A percentile compares a stretch with the other conserved stretches of the same genome.
These are phyloP conservation scores for Xylaria sp. DNA, from an alignment of 2,329 filamentous ascomycete genomes.

Conservation along the genomic window DNA sequence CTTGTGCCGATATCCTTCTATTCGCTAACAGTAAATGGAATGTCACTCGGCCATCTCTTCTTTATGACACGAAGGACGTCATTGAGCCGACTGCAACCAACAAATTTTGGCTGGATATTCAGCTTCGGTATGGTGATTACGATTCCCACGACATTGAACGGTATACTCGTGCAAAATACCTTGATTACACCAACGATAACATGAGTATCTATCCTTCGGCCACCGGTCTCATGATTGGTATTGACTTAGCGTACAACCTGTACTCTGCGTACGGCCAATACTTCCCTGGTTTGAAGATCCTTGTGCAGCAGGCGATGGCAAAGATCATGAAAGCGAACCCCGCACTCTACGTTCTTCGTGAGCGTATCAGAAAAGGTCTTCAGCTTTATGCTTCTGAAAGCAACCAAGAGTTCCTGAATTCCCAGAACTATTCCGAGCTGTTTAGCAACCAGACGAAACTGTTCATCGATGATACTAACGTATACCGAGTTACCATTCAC, in stretches of 20 bases:
- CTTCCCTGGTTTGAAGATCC: constrained; percentile 95
- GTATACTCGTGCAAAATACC: constrained; percentile 96
- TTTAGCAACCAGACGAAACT: constrained; percentile 99
- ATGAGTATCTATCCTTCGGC: constrained; percentile 99
- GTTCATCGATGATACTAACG: constrained; percentile 99
- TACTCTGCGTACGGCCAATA: constrained; percentile 99
- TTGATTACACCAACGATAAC: constrained; percentile 98
- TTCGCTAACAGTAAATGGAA: constrained; percentile 99
- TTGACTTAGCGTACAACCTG: constrained; percentile 97
- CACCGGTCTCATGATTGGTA: constrained; percentile 96
- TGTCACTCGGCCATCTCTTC: constrained; percentile 88
- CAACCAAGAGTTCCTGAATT: constrained; percentile 99
- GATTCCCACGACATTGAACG: constrained; percentile 99
- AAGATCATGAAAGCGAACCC: constrained; percentile 99
- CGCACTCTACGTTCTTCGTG: constrained; percentile 92
- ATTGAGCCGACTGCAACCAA: constrained; percentile 95
- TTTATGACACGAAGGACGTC: constrained; percentile 96
- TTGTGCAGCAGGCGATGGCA: constrained; percentile 97
- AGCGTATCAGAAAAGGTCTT: constrained; percentile 97
- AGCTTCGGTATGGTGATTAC: constrained; percentile 96
- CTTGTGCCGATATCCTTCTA: constrained; percentile 94
- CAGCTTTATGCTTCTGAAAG: constrained; percentile 98
- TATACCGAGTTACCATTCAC: constrained; percentile 99
- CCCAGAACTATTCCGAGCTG: constrained; percentile 98
- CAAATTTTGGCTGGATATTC: constrained; percentile 99